phyloP scores from a whole-genome alignment of 305 asterid species.

The Withania somnifera region DNA sequence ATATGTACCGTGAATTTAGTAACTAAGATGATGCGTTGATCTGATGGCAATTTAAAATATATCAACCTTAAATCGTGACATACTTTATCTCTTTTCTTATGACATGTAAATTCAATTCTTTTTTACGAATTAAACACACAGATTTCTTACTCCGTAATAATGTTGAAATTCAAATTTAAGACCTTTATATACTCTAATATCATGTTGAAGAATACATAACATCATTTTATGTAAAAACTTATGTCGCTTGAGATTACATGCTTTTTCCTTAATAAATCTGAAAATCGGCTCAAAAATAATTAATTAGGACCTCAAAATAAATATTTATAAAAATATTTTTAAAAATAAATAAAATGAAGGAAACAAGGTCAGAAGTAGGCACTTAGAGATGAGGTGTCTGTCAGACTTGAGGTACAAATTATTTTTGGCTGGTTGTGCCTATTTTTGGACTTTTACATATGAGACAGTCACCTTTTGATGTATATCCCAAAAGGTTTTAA shows the following conservation, averaged over 20 bases:
- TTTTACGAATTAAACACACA: no score
- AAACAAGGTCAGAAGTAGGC: background rate
- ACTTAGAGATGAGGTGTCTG: background rate
- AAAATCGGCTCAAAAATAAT: background rate
- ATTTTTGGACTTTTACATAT: background rate
- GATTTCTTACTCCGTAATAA: no score
- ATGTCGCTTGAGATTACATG: background rate
- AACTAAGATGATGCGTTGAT: no score
- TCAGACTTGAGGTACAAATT: background rate
- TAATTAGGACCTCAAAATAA: background rate
- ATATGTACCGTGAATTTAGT: no score
- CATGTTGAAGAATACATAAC: no score
- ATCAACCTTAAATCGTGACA: no score
- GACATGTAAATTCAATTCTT: no score
- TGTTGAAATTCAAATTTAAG: no score
- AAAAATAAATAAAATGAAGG: background rate
- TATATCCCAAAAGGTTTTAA: background rate
- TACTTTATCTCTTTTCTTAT: no score
- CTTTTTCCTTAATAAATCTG: background rate
- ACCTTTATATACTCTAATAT: background rate
- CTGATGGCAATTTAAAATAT: no score
- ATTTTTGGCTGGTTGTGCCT: background rate
- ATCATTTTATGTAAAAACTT: background rate
- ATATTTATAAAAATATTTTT: background rate
- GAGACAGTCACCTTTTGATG: background rate